These are phyloP conservation scores for Kwoniella shivajii DNA, from an alignment of 1,284 basidiomycete species.

Conservation along the genomic window DNA sequence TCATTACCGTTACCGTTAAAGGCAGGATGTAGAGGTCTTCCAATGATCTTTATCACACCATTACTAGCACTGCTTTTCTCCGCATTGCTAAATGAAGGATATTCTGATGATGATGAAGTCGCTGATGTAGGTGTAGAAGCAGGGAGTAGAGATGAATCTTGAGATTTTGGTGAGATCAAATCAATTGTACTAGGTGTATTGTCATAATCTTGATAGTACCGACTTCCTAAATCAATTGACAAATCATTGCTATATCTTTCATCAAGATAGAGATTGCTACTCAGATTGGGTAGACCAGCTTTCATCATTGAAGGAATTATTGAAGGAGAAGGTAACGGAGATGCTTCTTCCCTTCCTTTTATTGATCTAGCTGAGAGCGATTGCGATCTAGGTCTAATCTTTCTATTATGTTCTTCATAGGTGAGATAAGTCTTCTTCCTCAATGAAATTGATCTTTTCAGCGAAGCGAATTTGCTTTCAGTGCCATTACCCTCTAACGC, in stretches of 20 bases:
- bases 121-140: constrained; percentile 11
- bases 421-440: constrained; percentile 9
- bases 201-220: constrained; percentile 13
- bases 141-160: constrained; percentile 17
- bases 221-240: constrained; percentile 24
- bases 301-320: background rate
- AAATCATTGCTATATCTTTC: constrained; percentile 20
- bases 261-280: background rate
- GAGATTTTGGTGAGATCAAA: constrained; percentile 7
- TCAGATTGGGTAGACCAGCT: background rate
- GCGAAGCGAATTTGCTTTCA: constrained; percentile 2
- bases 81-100: too few species aligned
- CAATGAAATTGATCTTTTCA: constrained; percentile 14
- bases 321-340: constrained; percentile 5
- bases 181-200: background rate
- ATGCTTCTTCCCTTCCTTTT: constrained; percentile 8
- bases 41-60: background rate
- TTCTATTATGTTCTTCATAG: background rate
- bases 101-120: constrained; percentile 1
- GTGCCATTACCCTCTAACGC: background rate
- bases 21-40: constrained; percentile 15
- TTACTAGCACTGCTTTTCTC: background rate
- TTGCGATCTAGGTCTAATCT: constrained; percentile 19
- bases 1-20: constrained; percentile 9
- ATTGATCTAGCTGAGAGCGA: constrained; percentile 10